phyloP scores from a whole-genome alignment of 306 rosid species.

The Parietaria judaica region DNA sequence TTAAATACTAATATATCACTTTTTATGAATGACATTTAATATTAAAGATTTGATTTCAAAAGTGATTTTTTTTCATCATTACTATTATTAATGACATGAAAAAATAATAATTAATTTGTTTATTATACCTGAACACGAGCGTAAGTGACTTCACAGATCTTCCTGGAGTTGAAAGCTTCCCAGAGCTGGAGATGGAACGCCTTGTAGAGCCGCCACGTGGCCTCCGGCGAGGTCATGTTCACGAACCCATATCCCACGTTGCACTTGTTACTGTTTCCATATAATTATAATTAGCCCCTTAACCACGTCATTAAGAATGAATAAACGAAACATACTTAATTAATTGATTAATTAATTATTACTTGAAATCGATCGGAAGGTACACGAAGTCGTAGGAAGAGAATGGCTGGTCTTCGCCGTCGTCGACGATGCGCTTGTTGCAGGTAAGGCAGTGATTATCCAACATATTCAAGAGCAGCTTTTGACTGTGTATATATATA shows the following conservation, averaged over 20 bases:
- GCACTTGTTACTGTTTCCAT: conserved; percentile 85
- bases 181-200: conserved; percentile 88
- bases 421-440: conserved; percentile 57
- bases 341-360: background rate
- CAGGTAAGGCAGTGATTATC: conserved; percentile 92
- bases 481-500: conserved; percentile 45
- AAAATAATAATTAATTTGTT: background rate
- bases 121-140: conserved; percentile 81
- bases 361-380: conserved; percentile 99
- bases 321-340: no score
- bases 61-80: no score
- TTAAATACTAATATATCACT: no score
- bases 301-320: no score
- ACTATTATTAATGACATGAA: no score
- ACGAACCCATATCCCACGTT: conserved; percentile 97
- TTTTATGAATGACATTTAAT: no score
- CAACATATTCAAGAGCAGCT: conserved; percentile 79
- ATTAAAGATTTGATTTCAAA: no score
- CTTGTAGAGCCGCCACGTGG: conserved; percentile 68
- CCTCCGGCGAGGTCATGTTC: conserved; percentile 87
- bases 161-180: conserved; percentile 91
- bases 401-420: conserved; percentile 42
- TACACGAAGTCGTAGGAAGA: conserved; percentile 84
- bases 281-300: no score
- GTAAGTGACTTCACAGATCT: conserved; percentile 81